A percentile compares a stretch with the other conserved stretches of the same genome.
Evolutionary conservation across 2,329 filamentous ascomycete species (phyloP).

Genomic region (Nigrograna mackinnonii): DNA sequence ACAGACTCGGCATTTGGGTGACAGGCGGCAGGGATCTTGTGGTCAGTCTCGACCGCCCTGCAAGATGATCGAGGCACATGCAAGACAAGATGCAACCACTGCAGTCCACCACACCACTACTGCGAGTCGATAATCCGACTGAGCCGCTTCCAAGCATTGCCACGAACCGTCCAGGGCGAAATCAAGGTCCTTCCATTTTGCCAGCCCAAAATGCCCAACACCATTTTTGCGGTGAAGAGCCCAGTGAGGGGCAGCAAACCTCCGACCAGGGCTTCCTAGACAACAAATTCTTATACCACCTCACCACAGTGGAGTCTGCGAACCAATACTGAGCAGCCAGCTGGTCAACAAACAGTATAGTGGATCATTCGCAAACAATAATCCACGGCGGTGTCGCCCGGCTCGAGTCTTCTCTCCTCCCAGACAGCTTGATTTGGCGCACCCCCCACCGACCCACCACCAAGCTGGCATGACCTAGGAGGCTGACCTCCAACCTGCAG

Average conservation of each 20-base stretch:
- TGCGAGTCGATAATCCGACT: constrained; percentile 18
- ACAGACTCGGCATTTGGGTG: constrained; percentile 1
- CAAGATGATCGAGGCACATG: constrained; percentile 26
- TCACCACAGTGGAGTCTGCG: too few species aligned
- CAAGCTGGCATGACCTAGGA: constrained; percentile 33
- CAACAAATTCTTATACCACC: too few species aligned
- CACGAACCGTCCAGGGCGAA: constrained; percentile 18
- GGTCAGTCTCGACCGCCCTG: not conserved
- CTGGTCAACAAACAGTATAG: too few species aligned
- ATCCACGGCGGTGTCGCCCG: too few species aligned
- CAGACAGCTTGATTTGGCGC: not conserved
- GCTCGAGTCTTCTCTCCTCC: too few species aligned
- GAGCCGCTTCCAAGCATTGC: constrained; percentile 27
- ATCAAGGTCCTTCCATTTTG: constrained; percentile 28
- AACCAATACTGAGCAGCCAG: too few species aligned
- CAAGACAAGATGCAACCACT: constrained; percentile 12
- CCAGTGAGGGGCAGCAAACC: too few species aligned
- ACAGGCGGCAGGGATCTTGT: not conserved
- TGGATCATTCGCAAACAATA: too few species aligned
- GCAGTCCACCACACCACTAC: constrained; percentile 15
- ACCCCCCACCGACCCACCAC: constrained; percentile 18
- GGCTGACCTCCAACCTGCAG: constrained; percentile 30
- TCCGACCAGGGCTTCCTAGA: too few species aligned
- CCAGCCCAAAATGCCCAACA: too few species aligned
- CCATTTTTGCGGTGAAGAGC: too few species aligned